Evolutionary conservation across 768 basidiomycete genomes (phyloP), one percentile per base, ranked within the genome.

Genomic region (Kwoniella dejecticola): DNA sequence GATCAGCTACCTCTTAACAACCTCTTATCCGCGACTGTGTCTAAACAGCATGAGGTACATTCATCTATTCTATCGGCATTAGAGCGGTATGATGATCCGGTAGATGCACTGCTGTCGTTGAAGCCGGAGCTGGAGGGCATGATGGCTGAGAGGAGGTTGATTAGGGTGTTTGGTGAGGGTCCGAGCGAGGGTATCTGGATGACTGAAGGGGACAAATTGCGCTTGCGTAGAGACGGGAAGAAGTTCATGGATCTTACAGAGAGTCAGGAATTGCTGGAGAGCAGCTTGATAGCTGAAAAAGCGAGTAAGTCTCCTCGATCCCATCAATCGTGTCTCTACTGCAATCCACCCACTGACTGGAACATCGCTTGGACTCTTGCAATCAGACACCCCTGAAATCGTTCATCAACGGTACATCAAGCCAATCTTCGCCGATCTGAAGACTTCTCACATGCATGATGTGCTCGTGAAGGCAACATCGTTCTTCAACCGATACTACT

Each of bases 171-270:
- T n/a, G 66, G 50, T 4, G 10, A 54, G 11, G 57, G 40, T 4
- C 40, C 49, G 27, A 17, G n/a, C 15, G 58, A 63, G 33, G 50
- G 31, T 4, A 27, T 41, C 12, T 72, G 70, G 70, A 50, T 67
- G 54, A 64, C 62, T 4, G 70, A 72, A 33, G 67, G 67, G 1
- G 70, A 72, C 33, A 72, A 72, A 50, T 17, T 72, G 47, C 41
- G 62, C 12, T 31, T 72, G 23, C 48, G 65, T 45, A 50, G 54
- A 41, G 44, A 55, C 40, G 65, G 70, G 13, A 57, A 58, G 41
- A 44, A 50, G 13, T 72, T 72, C 33, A 64, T 72, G 33, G 70
- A 69, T 54, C 36, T 69, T 19, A 72, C 70, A 2, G 68, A 59
- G 17, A 50, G 57, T 44, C 60, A 54, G 44, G 52, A 62, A n/a